Base-by-base conservation (phyloP, 495 filamentous ascomycete species). In the Penicillium cosmopolitanum region DNA sequence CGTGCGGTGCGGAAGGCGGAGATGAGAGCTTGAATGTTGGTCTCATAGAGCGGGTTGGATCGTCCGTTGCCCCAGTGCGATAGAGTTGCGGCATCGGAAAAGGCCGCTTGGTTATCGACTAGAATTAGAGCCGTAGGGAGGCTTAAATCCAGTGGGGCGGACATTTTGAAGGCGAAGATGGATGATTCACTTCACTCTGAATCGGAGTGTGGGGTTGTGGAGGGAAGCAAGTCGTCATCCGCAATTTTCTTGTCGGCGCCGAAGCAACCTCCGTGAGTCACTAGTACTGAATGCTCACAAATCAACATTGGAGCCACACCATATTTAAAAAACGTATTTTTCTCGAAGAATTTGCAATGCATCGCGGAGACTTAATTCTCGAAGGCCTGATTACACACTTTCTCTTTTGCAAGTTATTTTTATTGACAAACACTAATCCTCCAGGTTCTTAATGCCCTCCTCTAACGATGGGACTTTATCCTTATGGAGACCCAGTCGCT, bases 71-170 rank as follows among this genome's bases (percentile, higher is more conserved):
- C 81, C 72, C 78, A 76, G 50, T 72, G 59, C 18, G 66, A 73
- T 7, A 57, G 34, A 15, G 62, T 70, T 25, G 48, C 28, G 44
- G 80, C 77, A 50, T 82, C 65, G 35, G 60, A 66, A 61, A 86
- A 82, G 64, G 69, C 82, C 16, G 72, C 63, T 70, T 87, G 83
- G 63, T 84, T 81, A 71, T 87, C 82, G 53, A 87, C 84, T 47
- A 87, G 71, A 57, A 87, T 68, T 21, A 86, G 72, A 12, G 82
- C 83, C 0, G 82, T 84, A 11, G 75, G 73, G 5, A 46, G 57
- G 42, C 50, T 58, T 44, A 75, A 62, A 50, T 67, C 48, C 15
- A 73, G 53, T 11, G 53, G 43, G 12, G 36, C 5, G 43, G 57
- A 0, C 56, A 61, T 66, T 51, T 50, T 63, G 12, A 48, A 57